Evolutionary conservation across 2,329 filamentous ascomycete genomes (phyloP), one percentile per base, ranked within the genome.

Genomic region (Huntiella moniliformis): DNA sequence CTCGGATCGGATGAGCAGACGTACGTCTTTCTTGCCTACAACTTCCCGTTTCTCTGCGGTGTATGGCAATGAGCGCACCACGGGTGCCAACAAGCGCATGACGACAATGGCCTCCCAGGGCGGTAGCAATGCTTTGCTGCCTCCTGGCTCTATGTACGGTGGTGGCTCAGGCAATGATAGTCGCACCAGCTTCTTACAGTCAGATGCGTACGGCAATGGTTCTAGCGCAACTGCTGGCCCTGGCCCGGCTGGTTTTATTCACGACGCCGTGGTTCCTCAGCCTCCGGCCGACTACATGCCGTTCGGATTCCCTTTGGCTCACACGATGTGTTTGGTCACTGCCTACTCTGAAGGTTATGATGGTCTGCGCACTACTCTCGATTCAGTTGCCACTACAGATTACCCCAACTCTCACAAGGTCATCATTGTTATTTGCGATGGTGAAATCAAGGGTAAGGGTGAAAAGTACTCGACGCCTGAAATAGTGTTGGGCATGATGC

Each of bases 331-430:
- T 61, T 64, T 98, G 53, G 87, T 98, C 43, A 98, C 92, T 18
- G 86, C 86, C 13, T 98, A 98, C 61, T 98, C 91, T 0, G 91
- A 98, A 66, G 91, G 91, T 53, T 84, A 81, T 52, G 81, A 93
- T 50, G 91, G 88, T 56, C 74, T 98, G 47, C 81, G 91, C 41
- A 94, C 87, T 0, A 98, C 91, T 1, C 67, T 98, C 22, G 87
- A 98, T 63, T 98, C 91, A 1, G 81, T 98, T 58, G 91, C 88
- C 42, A 93, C 84, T 63, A 98, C 91, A 3, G 92, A 98, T 61
- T 98, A 98, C 56, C 91, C 91, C 42, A 98, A 98, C 70, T 96
- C 88, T 61, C 92, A 98, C 71, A 98, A 98, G 64, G 76, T 87
- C 22, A 91, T 98, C 54, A 71, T 98, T 50, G 83, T 95, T 55